Conservation (phyloP, 371 early-diverging fungal genomes). For the Saksenaea oblongispora region DNA sequence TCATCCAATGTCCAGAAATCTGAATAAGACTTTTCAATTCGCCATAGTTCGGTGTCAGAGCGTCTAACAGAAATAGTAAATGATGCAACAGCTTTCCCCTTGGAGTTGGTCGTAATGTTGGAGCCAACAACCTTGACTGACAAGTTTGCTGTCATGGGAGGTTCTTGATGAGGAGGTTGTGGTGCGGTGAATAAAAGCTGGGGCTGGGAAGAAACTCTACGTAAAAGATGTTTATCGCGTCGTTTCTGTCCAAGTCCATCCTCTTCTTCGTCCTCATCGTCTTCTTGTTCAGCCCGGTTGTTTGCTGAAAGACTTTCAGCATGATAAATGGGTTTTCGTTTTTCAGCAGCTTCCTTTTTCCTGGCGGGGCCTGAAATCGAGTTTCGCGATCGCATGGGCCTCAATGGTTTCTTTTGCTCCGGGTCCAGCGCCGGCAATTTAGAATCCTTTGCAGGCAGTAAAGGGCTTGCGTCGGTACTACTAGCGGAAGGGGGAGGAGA, state of each 20-base stretch:
- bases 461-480: background rate
- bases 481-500: background rate
- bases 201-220: constrained; percentile 4
- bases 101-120: constrained; percentile 65
- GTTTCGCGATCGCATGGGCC: background rate
- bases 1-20: constrained; percentile 78
- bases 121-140: constrained; percentile 65
- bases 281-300: background rate
- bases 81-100: constrained; percentile 65
- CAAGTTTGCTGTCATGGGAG: constrained; percentile 33
- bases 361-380: background rate
- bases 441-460: background rate
- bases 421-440: background rate
- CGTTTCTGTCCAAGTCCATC: constrained; percentile 4
- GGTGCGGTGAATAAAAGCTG: background rate
- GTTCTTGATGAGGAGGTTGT: background rate
- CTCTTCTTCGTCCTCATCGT: background rate
- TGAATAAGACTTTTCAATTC: constrained; percentile 78
- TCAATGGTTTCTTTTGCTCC: background rate
- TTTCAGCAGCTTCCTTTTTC: background rate
- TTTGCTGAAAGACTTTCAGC: background rate
- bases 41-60: constrained; percentile 67
- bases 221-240: background rate
- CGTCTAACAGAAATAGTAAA: constrained; percentile 53
- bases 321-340: background rate